These are phyloP conservation scores for Solanum neorickii DNA, from an alignment of 257 asterid species.

Conservation along the genomic window DNA sequence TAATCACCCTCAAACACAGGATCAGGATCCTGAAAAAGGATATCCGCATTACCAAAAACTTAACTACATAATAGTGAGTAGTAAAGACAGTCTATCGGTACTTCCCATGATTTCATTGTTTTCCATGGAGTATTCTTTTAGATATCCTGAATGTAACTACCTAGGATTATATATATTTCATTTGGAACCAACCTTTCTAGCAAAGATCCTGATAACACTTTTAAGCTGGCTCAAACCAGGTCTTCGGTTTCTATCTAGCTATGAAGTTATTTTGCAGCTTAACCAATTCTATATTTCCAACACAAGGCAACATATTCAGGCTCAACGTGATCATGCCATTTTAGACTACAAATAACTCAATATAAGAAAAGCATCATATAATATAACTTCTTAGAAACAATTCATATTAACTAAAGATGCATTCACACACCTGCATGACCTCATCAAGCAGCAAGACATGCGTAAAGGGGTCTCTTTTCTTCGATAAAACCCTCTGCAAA, in stretches of 20 bases:
- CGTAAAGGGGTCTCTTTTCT: conserved; percentile 95
- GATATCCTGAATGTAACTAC: neutral
- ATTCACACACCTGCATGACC: conserved; percentile 59
- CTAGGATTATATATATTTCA: neutral
- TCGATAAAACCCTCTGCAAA: conserved; percentile 93
- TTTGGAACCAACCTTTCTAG: neutral
- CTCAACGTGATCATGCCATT: neutral
- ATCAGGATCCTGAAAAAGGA: neutral
- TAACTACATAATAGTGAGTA: neutral
- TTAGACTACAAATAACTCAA: neutral
- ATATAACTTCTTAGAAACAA: neutral
- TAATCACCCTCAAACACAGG: neutral
- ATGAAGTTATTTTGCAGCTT: neutral
- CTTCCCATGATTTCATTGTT: neutral
- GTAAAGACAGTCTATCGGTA: neutral
- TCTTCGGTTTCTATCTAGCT: neutral
- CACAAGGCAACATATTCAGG: neutral
- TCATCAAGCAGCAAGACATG: conserved; percentile 89
- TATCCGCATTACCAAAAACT: neutral
- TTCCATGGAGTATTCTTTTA: neutral
- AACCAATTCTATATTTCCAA: neutral
- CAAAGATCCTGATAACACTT: neutral
- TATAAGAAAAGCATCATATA: neutral
- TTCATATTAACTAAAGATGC: neutral
- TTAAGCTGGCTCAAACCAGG: neutral